A percentile compares a stretch with the other conserved stretches of the same genome.
phyloP scores from a whole-genome alignment of 805 yeast species.

The Metschnikowia similis region DNA sequence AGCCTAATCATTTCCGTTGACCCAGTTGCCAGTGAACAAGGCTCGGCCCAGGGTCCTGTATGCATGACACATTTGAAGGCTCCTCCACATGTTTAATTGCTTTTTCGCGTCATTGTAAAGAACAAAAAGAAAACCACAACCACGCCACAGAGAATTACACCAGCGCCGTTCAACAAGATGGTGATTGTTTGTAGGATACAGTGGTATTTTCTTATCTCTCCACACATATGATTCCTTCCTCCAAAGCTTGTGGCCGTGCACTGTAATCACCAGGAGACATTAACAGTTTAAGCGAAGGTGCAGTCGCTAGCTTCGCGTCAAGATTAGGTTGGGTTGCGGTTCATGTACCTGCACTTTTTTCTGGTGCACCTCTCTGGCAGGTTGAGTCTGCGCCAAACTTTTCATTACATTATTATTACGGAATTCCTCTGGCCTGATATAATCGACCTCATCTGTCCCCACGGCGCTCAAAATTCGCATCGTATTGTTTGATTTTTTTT shows the following conservation, averaged over 20 bases:
- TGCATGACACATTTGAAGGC: neutral
- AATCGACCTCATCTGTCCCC: neutral
- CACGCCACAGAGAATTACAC: neutral
- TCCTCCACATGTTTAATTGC: conserved; percentile 2
- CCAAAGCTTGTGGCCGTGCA: too few species aligned
- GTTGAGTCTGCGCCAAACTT: neutral
- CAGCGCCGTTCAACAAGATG: neutral
- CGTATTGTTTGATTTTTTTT: neutral
- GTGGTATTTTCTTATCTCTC: too few species aligned
- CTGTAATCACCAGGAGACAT: neutral
- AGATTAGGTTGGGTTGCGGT: conserved; percentile 2
- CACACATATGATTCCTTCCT: too few species aligned
- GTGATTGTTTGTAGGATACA: neutral
- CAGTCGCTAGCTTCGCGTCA: conserved; percentile 1
- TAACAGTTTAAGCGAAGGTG: neutral
- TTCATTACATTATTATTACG: neutral
- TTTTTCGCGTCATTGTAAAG: conserved; percentile 1
- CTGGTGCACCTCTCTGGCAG: conserved; percentile 1
- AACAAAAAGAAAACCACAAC: neutral
- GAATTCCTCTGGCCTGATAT: neutral
- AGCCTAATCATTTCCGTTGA: too few species aligned
- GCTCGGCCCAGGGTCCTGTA: neutral
- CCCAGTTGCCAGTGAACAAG: neutral
- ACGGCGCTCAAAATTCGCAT: neutral
- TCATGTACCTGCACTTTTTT: conserved; percentile 1